Evolutionary conservation across 2,329 filamentous ascomycete genomes (phyloP), one percentile per base, ranked within the genome.

Genomic region (Nemania serpens): DNA sequence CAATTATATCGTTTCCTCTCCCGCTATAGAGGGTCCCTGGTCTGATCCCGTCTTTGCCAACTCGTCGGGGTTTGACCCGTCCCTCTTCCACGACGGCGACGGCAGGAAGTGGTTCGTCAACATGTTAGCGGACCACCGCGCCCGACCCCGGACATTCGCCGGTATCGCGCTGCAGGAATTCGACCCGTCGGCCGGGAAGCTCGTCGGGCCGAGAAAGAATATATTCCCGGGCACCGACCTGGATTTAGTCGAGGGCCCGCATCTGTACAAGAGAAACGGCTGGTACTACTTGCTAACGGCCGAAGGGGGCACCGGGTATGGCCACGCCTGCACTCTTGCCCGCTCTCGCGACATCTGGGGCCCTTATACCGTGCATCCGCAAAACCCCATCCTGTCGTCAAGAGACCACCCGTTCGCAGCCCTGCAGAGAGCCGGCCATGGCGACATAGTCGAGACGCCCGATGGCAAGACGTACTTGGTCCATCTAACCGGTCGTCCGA

Each of bases 41-140:
- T 85, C 83, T 0, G 85, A 88, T 51, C 84, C 85, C 0, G 70
- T 84, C 6, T 84, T 84, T 66, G 77, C 79, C 69, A 88, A 87
- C 69, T 84, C 82, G 0, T 87, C 83, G 0, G 85, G 85, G 1
- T 88, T 88, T 66, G 86, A 89, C 66, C 85, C 86, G 0, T 83
- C 81, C 1, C 73, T 86, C 3, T 86, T 86, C 71, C 83, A 85
- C 68, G 83, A 86, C 59, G 79, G 82, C 37, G 78, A 83, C 55
- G 83, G 83, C 15, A 75, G 73, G 52, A 85, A 84, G 67, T 86
- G 81, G 79, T 83, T 85, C 64, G 76, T 81, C 66, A 85, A 84
- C 68, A 84, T 85, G 83, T 70, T 83, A 9, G 80, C 78, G 74
- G 83, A 85, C 68, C 82, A 85, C 65, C 80, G 82, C 9, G 71